phyloP scores from a whole-genome alignment of 202 grass and related monocot genomes.

The Schoenoplectus tabernaemontani region DNA sequence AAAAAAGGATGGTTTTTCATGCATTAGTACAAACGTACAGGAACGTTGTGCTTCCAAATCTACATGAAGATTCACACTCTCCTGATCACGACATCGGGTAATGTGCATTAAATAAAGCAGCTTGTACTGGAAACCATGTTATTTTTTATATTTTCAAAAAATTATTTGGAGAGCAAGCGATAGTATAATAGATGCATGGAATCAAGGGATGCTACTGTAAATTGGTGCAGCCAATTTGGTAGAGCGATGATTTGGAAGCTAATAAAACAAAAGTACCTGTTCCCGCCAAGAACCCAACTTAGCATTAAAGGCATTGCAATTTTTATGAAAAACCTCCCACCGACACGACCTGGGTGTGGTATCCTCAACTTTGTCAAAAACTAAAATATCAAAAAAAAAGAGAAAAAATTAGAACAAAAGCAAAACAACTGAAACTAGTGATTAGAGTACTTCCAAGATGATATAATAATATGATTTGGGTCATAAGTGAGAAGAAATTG shows the following conservation, averaged over 20 bases:
- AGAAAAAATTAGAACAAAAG: background rate
- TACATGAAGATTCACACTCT: background rate
- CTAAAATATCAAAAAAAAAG: slow-evolving; percentile 26
- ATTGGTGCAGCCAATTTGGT: background rate
- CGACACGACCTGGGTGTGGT: slow-evolving; percentile 88
- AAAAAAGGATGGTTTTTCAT: slow-evolving; percentile 17
- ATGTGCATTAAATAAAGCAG: background rate
- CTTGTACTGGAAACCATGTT: background rate
- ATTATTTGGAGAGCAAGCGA: background rate
- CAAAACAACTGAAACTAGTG: background rate
- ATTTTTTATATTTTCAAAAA: background rate
- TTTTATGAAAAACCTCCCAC: slow-evolving; percentile 85
- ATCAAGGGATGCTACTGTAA: background rate
- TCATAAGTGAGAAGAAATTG: background rate
- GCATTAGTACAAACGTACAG: slow-evolving; percentile 10
- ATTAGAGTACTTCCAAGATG: background rate
- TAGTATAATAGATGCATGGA: background rate
- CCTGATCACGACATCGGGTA: background rate
- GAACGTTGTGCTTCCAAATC: background rate
- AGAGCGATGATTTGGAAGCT: no score
- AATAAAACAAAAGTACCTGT: slow-evolving; percentile 94
- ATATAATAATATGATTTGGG: background rate
- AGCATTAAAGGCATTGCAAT: slow-evolving; percentile 86
- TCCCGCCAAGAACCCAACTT: slow-evolving; percentile 88
- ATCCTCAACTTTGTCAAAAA: slow-evolving; percentile 85